Base-by-base conservation (phyloP, 495 filamentous ascomycete species). In the Parmelia sp. region DNA sequence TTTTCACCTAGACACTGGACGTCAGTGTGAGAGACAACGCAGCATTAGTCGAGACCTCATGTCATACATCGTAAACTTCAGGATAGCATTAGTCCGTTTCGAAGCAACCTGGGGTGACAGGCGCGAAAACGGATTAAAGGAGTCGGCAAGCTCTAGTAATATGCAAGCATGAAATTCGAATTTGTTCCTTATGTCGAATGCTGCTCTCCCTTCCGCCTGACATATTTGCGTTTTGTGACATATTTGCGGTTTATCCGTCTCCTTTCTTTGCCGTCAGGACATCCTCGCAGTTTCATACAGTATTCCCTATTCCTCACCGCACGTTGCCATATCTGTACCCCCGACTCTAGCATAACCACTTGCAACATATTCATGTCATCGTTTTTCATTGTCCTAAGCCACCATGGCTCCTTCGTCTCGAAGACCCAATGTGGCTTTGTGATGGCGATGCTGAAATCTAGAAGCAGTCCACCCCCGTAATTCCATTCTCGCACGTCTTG, bases 371-470 rank as follows among this genome's bases (percentile, higher is more conserved):
- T 25, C 45, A 49, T 49, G n/a, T 49, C 45, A 27, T 25, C 10
- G n/a, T 49, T 49, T 14, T 19, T 49, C 45, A 49, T 49, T 10
- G 12, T 14, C 1, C 23, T 49, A 27, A 49, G 25, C 45, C 45
- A 49, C 45, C 45, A 49, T 14, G 45, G 12, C 45, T 11, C n/a
- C 31, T 57, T 36, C 31, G 19, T 61, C 11, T 68, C 44, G 36
- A 65, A 68, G n/a, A 60, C 11, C 33, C 51, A 44, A 39, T 68
- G 66, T 17, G 62, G 66, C 25, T 31, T 44, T 14, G 66, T 68
- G 27, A 60, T 49, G 4, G 66, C 56, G 47, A 55, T 36, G 44
- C 66, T 65, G 56, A 68, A 68, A 58, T 68, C 63, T 12, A 68
- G 49, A 23, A 68, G 53, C 33, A 62, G 19, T n/a, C 66, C 63